These are phyloP conservation scores for Protomyces macrosporus DNA, from an alignment of 1,139 yeast species.

Conservation along the genomic window DNA sequence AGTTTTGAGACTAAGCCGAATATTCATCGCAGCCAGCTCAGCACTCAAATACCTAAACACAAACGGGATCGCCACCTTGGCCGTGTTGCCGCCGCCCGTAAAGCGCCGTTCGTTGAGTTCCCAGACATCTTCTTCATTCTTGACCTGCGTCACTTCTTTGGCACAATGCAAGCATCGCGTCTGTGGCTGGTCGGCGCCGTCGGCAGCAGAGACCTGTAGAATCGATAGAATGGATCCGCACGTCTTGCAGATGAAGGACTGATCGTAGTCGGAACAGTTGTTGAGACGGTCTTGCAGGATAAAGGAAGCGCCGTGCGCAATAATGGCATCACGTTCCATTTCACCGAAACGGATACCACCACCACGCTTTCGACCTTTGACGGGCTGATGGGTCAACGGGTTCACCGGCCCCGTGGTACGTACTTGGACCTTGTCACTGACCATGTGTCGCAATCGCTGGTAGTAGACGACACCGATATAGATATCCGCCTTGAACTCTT, in stretches of 20 bases:
- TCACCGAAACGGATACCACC: constrained; percentile 99
- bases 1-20: constrained; percentile 42
- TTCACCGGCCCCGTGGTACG: constrained; percentile 98
- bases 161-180: constrained; percentile 93
- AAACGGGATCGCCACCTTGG: constrained; percentile 94
- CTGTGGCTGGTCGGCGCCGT: constrained; percentile 50
- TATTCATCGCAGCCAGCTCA: constrained; percentile 97
- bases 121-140: constrained; percentile 72
- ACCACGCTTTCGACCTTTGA: constrained; percentile 95
- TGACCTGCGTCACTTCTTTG: constrained; percentile 39
- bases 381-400: constrained; percentile 97
- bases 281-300: constrained; percentile 88
- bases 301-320: constrained; percentile 98
- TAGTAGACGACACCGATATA: constrained; percentile 95
- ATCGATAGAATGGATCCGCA: constrained; percentile 92
- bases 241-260: constrained; percentile 78
- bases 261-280: constrained; percentile 94
- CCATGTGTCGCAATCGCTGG: constrained; percentile 99
- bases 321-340: constrained; percentile 98
- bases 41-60: constrained; percentile 92
- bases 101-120: constrained; percentile 91
- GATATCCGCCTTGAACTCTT: constrained; percentile 90
- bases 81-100: constrained; percentile 85
- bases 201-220: constrained; percentile 56
- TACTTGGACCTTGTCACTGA: constrained; percentile 97